These are phyloP conservation scores for Echeveria elegans DNA, from an alignment of 164 flowering plant species.

Conservation along the genomic window DNA sequence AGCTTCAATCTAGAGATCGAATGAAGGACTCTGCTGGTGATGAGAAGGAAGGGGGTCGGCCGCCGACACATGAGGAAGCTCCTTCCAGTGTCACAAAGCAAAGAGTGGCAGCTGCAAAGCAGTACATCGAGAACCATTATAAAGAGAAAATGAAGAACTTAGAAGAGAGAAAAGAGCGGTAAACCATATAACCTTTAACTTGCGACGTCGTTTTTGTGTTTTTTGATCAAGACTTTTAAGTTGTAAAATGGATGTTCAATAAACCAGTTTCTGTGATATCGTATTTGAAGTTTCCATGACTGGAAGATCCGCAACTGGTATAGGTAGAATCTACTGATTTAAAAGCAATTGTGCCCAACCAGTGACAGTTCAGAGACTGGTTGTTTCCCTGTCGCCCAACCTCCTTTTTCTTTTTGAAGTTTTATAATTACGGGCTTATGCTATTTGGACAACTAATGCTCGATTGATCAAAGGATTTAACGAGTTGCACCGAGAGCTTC, in stretches of 20 bases:
- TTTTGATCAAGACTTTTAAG: neutral
- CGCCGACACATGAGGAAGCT: conserved; percentile 32
- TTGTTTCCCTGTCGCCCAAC: neutral
- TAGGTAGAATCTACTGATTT: neutral
- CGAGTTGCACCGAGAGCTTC: neutral
- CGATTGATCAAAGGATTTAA: neutral
- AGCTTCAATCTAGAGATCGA: conserved; percentile 49
- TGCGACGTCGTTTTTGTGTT: neutral
- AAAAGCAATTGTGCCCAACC: neutral
- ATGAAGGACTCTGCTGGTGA: conserved; percentile 27
- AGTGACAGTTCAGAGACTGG: neutral
- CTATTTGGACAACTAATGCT: too few species aligned
- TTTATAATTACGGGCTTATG: too few species aligned
- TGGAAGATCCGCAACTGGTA: neutral
- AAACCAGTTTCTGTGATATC: neutral
- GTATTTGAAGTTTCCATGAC: neutral
- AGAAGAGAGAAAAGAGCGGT: conserved; percentile 65
- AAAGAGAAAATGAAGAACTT: conserved; percentile 69
- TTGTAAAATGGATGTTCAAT: neutral
- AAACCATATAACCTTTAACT: neutral
- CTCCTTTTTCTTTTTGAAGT: neutral
- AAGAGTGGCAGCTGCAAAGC: conserved; percentile 65
- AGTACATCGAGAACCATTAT: conserved; percentile 73
- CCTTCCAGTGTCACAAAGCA: conserved; percentile 53
- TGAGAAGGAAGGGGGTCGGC: conserved; percentile 13